Conservation (phyloP, 495 filamentous ascomycete species). For the Hypomontagnella submonticulosa region DNA sequence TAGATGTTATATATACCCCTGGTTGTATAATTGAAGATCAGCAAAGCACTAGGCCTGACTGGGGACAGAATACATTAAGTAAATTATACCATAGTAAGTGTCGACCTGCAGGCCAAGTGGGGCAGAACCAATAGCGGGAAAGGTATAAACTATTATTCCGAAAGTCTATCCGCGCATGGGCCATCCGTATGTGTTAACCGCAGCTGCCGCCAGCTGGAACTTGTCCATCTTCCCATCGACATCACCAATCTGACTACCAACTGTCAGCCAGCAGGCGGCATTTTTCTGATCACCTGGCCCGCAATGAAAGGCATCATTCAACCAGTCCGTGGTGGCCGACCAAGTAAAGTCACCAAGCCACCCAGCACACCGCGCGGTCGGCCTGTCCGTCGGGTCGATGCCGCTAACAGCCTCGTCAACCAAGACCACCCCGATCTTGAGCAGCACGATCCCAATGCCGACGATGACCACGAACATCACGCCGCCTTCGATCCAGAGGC, state of each 20-base stretch:
- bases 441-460: conserved; percentile 18
- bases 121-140: too few species aligned
- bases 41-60: too few species aligned
- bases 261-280: conserved; percentile 50
- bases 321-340: conserved; percentile 54
- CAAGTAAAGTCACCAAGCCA: conserved; percentile 57
- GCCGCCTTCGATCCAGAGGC: conserved; percentile 48
- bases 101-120: too few species aligned
- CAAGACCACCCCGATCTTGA: conserved; percentile 42
- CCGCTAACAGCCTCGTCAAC: conserved; percentile 33
- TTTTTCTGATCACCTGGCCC: conserved; percentile 37
- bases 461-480: conserved; percentile 35
- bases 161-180: too few species aligned
- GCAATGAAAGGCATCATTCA: conserved; percentile 50
- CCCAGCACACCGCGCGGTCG: conserved; percentile 33
- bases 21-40: too few species aligned
- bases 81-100: too few species aligned
- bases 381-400: conserved; percentile 43
- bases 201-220: conserved; percentile 48
- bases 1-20: too few species aligned
- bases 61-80: too few species aligned
- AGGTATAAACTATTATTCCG: too few species aligned
- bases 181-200: neutral
- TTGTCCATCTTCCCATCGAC: conserved; percentile 28
- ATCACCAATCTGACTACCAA: conserved; percentile 47